Percentiles rank a stretch among this genome's conserved stretches.
Conservation (phyloP, 208 protist genomes). For the Trypanosoma scelopori region DNA sequence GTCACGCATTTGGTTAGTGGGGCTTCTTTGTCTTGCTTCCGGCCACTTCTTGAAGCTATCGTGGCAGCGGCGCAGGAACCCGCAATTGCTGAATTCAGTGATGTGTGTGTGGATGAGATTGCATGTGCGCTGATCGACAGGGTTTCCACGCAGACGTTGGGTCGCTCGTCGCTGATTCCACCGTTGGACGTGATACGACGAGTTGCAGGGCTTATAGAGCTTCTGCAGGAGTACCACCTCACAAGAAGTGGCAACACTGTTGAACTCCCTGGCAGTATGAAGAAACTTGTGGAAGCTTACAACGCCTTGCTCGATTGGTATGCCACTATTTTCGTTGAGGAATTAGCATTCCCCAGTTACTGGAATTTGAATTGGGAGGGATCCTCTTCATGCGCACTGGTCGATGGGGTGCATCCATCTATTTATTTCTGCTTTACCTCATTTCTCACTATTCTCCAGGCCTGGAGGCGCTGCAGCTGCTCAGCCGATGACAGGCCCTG, state of each 20-base stretch:
- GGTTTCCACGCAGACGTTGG: constrained; percentile 1
- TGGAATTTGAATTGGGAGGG: constrained; percentile 22
- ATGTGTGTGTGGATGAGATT: constrained; percentile 16
- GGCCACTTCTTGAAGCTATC: constrained; percentile 17
- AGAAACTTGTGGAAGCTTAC: constrained; percentile 16
- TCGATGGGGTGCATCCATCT: constrained; percentile 24
- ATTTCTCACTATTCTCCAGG: constrained; percentile 7
- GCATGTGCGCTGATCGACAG: neutral
- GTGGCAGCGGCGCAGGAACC: constrained; percentile 5
- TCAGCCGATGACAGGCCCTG: constrained; percentile 16
- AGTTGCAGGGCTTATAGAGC: constrained; percentile 17
- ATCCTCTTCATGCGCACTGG: neutral
- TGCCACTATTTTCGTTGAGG: constrained; percentile 11
- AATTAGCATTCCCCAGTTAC: constrained; percentile 28
- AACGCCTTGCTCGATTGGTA: constrained; percentile 22
- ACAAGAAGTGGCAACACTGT: neutral
- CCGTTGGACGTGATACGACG: constrained; percentile 15
- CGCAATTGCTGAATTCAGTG: constrained; percentile 5
- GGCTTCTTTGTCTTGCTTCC: neutral
- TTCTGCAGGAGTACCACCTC: constrained; percentile 27
- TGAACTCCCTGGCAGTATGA: neutral
- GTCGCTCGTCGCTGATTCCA: constrained; percentile 16
- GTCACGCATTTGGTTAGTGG: neutral
- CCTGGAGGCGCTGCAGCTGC: neutral
- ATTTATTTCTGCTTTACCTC: constrained; percentile 30